Percentiles rank a stretch among this genome's conserved stretches.
Conservation (phyloP, 768 basidiomycete species). For the Lepiota brunneoincarnata region DNA sequence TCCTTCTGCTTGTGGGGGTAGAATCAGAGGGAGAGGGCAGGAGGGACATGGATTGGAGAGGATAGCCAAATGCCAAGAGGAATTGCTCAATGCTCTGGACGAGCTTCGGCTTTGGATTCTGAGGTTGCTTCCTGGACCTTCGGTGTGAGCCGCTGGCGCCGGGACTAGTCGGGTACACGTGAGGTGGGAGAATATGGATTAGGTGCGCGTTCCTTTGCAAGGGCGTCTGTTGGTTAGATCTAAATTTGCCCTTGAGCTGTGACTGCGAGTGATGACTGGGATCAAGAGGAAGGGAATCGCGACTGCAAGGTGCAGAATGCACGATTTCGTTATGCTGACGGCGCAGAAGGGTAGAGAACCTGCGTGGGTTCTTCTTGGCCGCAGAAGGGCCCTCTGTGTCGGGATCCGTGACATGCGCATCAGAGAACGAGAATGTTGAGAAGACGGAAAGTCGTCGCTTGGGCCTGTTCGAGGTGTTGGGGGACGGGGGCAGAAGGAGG, state of each 20-base stretch:
- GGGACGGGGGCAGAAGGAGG: neutral
- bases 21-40: conserved; percentile 6
- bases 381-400: neutral
- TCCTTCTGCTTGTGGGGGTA: neutral
- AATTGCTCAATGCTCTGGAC: conserved; percentile 38
- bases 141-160: neutral
- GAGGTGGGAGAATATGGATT: conserved; percentile 23
- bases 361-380: neutral
- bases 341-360: conserved; percentile 9
- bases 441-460: neutral
- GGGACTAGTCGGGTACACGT: neutral
- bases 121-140: conserved; percentile 1
- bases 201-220: conserved; percentile 13
- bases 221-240: neutral
- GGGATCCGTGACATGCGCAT: neutral
- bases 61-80: conserved; percentile 32
- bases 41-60: conserved; percentile 12
- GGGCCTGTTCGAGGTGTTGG: neutral
- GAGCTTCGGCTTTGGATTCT: conserved; percentile 26
- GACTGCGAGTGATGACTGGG: neutral
- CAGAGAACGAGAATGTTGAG: neutral
- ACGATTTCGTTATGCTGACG: neutral
- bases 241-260: neutral
- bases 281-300: neutral
- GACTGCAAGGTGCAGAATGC: conserved; percentile 1